A percentile compares a stretch with the other conserved stretches of the same genome.
phyloP scores from a whole-genome alignment of 208 protist genomes.

The Leishmania major region DNA sequence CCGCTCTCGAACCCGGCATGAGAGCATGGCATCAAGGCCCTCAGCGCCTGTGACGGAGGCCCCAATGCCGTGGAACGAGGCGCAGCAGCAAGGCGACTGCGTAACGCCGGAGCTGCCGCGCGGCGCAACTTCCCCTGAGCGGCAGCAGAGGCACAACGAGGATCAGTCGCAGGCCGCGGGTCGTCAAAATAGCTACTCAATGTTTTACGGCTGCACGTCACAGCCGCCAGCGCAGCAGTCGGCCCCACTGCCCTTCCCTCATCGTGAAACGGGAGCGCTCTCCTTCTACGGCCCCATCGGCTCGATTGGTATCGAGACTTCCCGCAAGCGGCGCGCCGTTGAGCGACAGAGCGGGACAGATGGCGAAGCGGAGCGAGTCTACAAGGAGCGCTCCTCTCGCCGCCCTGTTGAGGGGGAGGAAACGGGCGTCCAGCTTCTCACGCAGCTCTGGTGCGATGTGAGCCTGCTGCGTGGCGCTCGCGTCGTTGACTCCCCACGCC shows the following conservation, averaged over 20 bases:
- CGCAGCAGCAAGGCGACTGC: neutral
- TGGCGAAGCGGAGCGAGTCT: slow-evolving; percentile 34
- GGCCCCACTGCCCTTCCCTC: neutral
- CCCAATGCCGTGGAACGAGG: neutral
- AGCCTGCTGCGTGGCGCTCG: slow-evolving; percentile 25
- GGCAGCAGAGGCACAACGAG: neutral
- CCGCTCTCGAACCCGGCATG: neutral
- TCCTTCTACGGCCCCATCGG: slow-evolving; percentile 54
- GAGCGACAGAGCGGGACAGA: slow-evolving; percentile 28
- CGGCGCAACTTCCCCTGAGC: neutral
- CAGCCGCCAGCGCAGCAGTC: neutral
- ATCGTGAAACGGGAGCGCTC: neutral
- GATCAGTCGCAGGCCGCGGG: neutral
- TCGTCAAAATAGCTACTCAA: slow-evolving; percentile 3
- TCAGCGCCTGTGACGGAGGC: neutral
- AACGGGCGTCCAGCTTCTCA: slow-evolving; percentile 25
- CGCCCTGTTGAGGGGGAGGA: neutral
- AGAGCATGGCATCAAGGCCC: no score
- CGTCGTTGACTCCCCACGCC: slow-evolving; percentile 27
- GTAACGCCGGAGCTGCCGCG: neutral
- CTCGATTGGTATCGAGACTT: slow-evolving; percentile 36
- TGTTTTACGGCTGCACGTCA: slow-evolving; percentile 20
- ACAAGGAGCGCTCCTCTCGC: slow-evolving; percentile 24
- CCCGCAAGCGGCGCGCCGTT: slow-evolving; percentile 23
- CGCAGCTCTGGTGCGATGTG: slow-evolving; percentile 43